phyloP scores from a whole-genome alignment of 768 basidiomycete species.

The Collybia mongolica region DNA sequence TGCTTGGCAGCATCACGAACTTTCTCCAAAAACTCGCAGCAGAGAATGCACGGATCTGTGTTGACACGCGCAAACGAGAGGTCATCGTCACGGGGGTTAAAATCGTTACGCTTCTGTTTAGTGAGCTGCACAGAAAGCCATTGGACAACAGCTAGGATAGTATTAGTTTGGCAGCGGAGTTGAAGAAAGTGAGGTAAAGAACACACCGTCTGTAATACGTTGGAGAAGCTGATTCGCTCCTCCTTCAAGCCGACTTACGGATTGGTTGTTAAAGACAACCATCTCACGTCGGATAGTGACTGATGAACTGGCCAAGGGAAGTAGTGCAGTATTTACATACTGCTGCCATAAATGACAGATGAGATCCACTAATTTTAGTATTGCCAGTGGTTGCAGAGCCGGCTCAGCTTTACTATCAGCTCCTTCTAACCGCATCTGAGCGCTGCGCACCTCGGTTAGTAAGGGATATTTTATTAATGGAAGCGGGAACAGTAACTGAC shows the following conservation, averaged over 20 bases:
- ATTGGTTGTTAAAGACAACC: constrained; percentile 88
- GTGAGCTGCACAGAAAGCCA: constrained; percentile 77
- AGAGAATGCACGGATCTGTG: constrained; percentile 87
- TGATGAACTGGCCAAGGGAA: constrained; percentile 83
- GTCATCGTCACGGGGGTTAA: constrained; percentile 96
- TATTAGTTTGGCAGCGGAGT: background rate
- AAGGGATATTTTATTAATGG: background rate
- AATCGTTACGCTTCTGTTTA: constrained; percentile 95
- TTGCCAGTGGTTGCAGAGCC: constrained; percentile 60
- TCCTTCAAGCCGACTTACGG: constrained; percentile 81
- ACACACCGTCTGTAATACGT: constrained; percentile 76
- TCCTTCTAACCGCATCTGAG: constrained; percentile 66
- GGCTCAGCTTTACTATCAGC: constrained; percentile 82
- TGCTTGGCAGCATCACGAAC: constrained; percentile 74
- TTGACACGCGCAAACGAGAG: constrained; percentile 91
- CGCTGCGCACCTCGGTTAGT: constrained; percentile 41
- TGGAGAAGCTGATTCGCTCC: constrained; percentile 80
- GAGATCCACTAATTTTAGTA: constrained; percentile 75
- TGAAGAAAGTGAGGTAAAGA: background rate
- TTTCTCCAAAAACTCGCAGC: constrained; percentile 83
- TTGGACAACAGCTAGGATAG: constrained; percentile 55
- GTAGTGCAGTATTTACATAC: constrained; percentile 86
- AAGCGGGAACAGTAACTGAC: constrained; percentile 43
- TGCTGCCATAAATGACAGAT: constrained; percentile 97
- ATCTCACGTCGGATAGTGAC: constrained; percentile 91